phyloP scores from a whole-genome alignment of 495 filamentous ascomycete species.

The Chaetomium tenue region DNA sequence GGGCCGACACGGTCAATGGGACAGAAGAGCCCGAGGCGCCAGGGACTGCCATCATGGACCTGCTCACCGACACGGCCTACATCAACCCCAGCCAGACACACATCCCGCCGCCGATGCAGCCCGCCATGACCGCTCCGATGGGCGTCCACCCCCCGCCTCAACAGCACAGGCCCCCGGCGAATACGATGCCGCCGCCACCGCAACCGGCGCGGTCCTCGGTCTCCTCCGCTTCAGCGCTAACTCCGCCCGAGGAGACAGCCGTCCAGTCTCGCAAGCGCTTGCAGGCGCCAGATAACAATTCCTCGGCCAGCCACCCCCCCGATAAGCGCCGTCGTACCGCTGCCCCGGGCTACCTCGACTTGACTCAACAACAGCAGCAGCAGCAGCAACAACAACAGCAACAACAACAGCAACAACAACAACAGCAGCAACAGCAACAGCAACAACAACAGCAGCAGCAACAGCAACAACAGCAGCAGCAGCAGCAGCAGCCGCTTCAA shows the following conservation, averaged over 20 bases:
- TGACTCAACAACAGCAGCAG: constrained; percentile 25
- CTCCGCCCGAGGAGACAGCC: constrained; percentile 49
- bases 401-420: constrained; percentile 10
- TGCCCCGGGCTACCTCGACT: constrained; percentile 26
- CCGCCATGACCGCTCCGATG: constrained; percentile 17
- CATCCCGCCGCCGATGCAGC: constrained; percentile 24
- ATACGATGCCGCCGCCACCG: constrained; percentile 20
- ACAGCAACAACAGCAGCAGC: no score
- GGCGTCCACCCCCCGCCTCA: constrained; percentile 5
- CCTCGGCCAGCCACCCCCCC: constrained; percentile 15
- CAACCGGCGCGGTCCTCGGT: constrained; percentile 35
- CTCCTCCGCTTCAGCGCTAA: constrained; percentile 44
- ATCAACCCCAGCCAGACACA: constrained; percentile 27
- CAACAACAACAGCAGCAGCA: no score
- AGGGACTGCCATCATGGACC: constrained; percentile 36
- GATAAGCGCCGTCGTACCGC: constrained; percentile 48
- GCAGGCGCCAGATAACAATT: constrained; percentile 24
- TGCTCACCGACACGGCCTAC: constrained; percentile 31
- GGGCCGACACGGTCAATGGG: constrained; percentile 33
- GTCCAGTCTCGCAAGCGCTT: constrained; percentile 39
- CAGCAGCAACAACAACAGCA: constrained; percentile 20
- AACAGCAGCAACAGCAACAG: constrained; percentile 2
- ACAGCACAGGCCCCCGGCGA: not conserved
- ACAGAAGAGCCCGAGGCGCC: constrained; percentile 34
- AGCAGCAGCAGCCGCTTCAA: no score